Percentiles rank a stretch among this genome's conserved stretches.
These are phyloP conservation scores for Paraconiothyrium brasiliense DNA, from an alignment of 2,329 filamentous ascomycete genomes.

Conservation along the genomic window DNA sequence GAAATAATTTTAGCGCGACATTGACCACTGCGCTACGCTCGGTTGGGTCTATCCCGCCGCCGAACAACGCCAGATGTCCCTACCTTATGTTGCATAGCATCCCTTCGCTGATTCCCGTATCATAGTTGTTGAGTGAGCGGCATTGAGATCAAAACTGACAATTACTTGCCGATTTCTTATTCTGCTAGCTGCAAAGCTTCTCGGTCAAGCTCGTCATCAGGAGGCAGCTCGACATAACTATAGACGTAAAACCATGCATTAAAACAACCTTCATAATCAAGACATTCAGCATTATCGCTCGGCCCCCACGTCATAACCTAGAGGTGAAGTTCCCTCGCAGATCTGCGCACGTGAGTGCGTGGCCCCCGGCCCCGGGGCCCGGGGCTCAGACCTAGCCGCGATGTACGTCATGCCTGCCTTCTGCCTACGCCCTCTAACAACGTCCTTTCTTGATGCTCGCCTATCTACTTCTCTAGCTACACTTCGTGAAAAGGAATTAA, in stretches of 20 bases:
- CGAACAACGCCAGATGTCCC: neutral
- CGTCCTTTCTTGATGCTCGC: neutral
- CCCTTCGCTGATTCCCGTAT: neutral
- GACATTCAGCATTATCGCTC: neutral
- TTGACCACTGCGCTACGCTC: neutral
- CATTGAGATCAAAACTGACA: neutral
- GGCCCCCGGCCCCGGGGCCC: neutral
- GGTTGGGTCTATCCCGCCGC: neutral
- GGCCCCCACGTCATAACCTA: neutral
- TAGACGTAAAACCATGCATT: neutral
- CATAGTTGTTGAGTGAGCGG: neutral
- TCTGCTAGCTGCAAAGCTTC: neutral
- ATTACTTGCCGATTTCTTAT: neutral
- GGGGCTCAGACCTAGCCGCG: neutral
- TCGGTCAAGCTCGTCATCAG: neutral
- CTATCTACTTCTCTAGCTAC: neutral
- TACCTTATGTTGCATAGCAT: neutral
- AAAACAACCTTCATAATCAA: neutral
- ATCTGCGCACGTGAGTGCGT: neutral
- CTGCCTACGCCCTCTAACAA: neutral
- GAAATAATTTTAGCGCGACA: slow-evolving; percentile 25
- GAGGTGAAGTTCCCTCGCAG: neutral
- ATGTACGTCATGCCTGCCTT: slow-evolving; percentile 1
- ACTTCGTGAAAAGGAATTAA: neutral
- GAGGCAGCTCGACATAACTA: neutral